phyloP scores from a whole-genome alignment of 192 early-diverging fungal species.

The Rhizoclosmatium globosum region DNA sequence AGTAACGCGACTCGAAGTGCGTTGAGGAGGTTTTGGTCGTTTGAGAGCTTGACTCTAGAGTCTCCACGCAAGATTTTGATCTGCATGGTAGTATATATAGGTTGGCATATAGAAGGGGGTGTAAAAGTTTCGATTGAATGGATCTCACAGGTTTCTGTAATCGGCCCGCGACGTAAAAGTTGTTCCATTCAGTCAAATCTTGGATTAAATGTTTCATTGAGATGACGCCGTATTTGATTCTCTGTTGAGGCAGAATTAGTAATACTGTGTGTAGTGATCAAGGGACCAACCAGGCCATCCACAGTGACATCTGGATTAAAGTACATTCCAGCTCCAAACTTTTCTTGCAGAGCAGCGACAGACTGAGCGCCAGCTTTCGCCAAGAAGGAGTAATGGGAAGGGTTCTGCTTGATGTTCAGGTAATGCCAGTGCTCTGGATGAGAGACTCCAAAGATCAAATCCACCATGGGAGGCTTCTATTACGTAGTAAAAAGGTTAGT shows the following conservation, averaged over 20 bases:
- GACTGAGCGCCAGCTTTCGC: conserved; percentile 75
- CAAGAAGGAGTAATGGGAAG: conserved; percentile 89
- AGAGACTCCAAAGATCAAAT: conserved; percentile 94
- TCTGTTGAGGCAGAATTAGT: conserved; percentile 39
- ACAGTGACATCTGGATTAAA: conserved; percentile 94
- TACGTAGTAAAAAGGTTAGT: not conserved
- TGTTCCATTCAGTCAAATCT: conserved; percentile 95
- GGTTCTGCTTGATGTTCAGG: conserved; percentile 92
- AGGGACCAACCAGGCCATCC: conserved; percentile 75
- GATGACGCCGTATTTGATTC: conserved; percentile 97
- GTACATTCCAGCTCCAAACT: conserved; percentile 90
- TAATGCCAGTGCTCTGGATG: conserved; percentile 98
- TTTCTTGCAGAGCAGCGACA: conserved; percentile 80
- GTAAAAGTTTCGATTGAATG: not conserved
- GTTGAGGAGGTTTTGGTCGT: conserved; percentile 86
- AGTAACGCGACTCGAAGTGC: conserved; percentile 86
- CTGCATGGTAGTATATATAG: conserved; percentile 36
- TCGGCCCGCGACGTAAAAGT: conserved; percentile 93
- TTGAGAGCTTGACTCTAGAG: conserved; percentile 74
- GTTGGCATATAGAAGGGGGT: not conserved
- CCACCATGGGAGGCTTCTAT: conserved; percentile 84
- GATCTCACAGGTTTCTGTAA: conserved; percentile 92
- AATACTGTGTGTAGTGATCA: not conserved
- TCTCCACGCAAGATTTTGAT: conserved; percentile 81
- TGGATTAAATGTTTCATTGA: conserved; percentile 85